Evolutionary conservation across 164 flowering plant species (phyloP).

Genomic region (Magnolia sinica): DNA sequence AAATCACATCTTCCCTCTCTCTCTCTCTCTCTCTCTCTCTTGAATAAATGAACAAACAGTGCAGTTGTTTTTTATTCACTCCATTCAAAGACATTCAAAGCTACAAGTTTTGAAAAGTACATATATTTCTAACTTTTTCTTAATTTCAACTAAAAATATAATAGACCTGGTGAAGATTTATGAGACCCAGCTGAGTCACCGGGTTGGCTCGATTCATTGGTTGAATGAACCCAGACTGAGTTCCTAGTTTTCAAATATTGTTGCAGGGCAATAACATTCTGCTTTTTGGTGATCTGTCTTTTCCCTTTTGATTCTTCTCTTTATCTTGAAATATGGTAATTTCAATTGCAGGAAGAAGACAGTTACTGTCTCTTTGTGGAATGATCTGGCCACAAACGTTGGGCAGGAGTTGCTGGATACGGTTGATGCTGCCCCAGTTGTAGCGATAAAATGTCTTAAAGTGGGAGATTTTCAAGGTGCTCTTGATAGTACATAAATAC

Average conservation of each 20-base stretch:
- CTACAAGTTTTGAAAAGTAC: too few relatives aligned
- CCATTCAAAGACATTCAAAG: too few relatives aligned
- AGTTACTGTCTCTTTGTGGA: constrained; percentile 89
- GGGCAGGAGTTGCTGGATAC: constrained; percentile 83
- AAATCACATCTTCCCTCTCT: too few relatives aligned
- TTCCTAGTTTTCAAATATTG: background rate
- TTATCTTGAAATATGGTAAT: background rate
- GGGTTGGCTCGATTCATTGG: too few relatives aligned
- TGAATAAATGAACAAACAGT: too few relatives aligned
- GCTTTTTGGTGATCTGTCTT: background rate
- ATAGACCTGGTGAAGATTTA: too few relatives aligned
- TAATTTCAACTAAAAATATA: too few relatives aligned
- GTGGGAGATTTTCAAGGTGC: constrained; percentile 95
- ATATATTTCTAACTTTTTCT: too few relatives aligned
- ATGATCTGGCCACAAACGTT: constrained; percentile 71
- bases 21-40: rapidly evolving
- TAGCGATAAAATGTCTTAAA: constrained; percentile 78
- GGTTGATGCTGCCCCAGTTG: constrained; percentile 65
- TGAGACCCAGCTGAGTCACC: too few relatives aligned
- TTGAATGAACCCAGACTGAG: background rate
- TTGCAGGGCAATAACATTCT: background rate
- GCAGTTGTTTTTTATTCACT: too few relatives aligned
- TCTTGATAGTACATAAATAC: background rate
- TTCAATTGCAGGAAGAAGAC: constrained; percentile 69
- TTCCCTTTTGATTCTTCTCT: background rate